A percentile compares a stretch with the other conserved stretches of the same genome.
Conservation (phyloP, 2,329 filamentous ascomycete species). For the Colletotrichum cuscutae region DNA sequence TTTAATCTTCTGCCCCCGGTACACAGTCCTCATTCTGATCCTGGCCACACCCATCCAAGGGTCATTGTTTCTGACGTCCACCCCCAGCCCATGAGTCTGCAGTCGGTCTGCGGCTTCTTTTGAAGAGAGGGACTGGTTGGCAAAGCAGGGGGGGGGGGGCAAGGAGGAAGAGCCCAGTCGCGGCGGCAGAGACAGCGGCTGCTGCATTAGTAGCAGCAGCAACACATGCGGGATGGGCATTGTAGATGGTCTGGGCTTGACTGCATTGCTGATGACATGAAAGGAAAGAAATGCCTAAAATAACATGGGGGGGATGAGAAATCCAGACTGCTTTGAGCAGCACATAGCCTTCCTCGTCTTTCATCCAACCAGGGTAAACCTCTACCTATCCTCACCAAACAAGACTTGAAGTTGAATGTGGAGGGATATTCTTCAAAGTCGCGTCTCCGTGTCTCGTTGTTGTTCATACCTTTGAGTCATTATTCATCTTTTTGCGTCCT, state of each 20-base stretch:
- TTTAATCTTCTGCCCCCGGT: slow-evolving; percentile 6
- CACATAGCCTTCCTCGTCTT: neutral
- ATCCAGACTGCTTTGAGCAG: slow-evolving; percentile 20
- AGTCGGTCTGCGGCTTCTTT: slow-evolving; percentile 27
- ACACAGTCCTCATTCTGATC: slow-evolving; percentile 24
- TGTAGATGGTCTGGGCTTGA: neutral
- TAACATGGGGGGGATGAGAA: slow-evolving; percentile 7
- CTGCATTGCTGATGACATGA: slow-evolving; percentile 26
- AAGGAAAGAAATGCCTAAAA: slow-evolving; percentile 23
- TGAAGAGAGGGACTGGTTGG: slow-evolving; percentile 25
- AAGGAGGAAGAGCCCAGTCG: neutral
- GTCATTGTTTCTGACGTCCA: slow-evolving; percentile 29
- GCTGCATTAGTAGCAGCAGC: slow-evolving; percentile 16
- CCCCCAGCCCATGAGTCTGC: slow-evolving; percentile 16
- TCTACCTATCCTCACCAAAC: slow-evolving; percentile 23
- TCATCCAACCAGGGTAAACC: neutral
- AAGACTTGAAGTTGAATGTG: slow-evolving; percentile 4
- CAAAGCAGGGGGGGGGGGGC: neutral
- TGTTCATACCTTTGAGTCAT: slow-evolving; percentile 2
- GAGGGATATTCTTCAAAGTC: slow-evolving; percentile 27
- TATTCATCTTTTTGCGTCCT: slow-evolving; percentile 15
- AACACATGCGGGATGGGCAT: slow-evolving; percentile 10
- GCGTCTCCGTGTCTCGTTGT: slow-evolving; percentile 6
- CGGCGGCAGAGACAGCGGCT: slow-evolving; percentile 12
- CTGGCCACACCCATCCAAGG: slow-evolving; percentile 12